Conservation (phyloP, 2,329 filamentous ascomycete genomes). For the Colletotrichum salicis region DNA sequence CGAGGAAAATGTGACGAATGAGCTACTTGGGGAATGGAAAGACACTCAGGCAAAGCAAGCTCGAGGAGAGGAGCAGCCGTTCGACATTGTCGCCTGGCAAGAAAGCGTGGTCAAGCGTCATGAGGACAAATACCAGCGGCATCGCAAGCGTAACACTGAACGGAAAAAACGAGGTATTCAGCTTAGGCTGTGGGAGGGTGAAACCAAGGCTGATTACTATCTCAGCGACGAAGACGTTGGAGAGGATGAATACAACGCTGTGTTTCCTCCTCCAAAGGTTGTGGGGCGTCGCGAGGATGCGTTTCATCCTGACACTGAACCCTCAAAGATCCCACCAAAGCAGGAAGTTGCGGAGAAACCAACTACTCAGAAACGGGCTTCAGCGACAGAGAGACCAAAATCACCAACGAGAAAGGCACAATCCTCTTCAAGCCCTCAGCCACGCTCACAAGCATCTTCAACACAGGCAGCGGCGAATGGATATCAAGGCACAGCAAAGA, state of each 20-base stretch:
- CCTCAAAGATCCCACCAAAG: background rate
- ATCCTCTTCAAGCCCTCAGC: background rate
- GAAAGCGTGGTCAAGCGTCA: slow-evolving; percentile 29
- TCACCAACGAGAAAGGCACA: background rate
- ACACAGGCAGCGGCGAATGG: slow-evolving; percentile 31
- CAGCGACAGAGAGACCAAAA: slow-evolving; percentile 1
- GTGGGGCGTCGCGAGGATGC: background rate
- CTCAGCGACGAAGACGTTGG: slow-evolving; percentile 23
- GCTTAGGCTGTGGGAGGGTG: slow-evolving; percentile 27
- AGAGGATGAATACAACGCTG: slow-evolving; percentile 27
- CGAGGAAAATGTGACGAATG: slow-evolving; percentile 50
- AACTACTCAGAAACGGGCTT: slow-evolving; percentile 2
- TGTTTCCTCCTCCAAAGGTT: slow-evolving; percentile 31
- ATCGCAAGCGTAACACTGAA: slow-evolving; percentile 24
- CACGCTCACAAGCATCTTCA: background rate
- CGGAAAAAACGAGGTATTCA: slow-evolving; percentile 24
- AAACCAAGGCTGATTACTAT: slow-evolving; percentile 32
- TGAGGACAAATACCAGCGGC: slow-evolving; percentile 14
- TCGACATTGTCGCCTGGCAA: slow-evolving; percentile 50
- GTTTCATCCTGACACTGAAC: background rate
- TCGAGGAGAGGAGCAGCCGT: slow-evolving; percentile 46
- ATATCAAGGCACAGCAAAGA: slow-evolving; percentile 50
- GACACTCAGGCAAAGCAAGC: slow-evolving; percentile 50
- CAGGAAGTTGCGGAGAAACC: background rate
- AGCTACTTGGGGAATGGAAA: slow-evolving; percentile 56